These are phyloP conservation scores for Debaryomyces fabryi DNA, from an alignment of 1,139 yeast species.

Conservation along the genomic window DNA sequence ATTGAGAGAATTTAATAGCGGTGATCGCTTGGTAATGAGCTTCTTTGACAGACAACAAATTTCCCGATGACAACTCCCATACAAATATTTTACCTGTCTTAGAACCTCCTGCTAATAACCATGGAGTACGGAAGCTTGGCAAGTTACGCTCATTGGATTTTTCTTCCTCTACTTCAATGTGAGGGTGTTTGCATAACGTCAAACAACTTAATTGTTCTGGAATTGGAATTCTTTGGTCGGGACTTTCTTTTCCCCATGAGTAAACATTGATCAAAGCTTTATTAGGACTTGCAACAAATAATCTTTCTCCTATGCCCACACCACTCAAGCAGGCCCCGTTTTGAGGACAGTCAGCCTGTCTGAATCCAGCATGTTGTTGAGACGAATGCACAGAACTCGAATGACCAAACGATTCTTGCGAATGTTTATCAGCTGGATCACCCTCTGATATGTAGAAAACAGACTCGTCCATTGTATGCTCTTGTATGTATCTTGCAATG, in stretches of 20 bases:
- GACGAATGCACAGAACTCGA: conserved; percentile 55
- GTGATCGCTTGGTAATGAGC: conserved; percentile 84
- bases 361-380: conserved; percentile 51
- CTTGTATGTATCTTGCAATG: background rate
- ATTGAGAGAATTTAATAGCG: conserved; percentile 56
- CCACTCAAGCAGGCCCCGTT: conserved; percentile 53
- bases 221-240: conserved; percentile 80
- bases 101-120: conserved; percentile 76
- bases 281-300: conserved; percentile 63
- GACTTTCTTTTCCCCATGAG: conserved; percentile 74
- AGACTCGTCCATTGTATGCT: conserved; percentile 56
- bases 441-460: conserved; percentile 59
- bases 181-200: conserved; percentile 47
- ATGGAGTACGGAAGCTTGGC: conserved; percentile 54
- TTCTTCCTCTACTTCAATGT: conserved; percentile 8
- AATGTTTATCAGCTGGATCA: conserved; percentile 47
- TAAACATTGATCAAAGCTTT: conserved; percentile 80
- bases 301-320: conserved; percentile 44
- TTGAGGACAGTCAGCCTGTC: conserved; percentile 54
- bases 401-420: conserved; percentile 51
- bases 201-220: conserved; percentile 78
- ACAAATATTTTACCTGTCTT: conserved; percentile 72
- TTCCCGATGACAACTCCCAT: conserved; percentile 88
- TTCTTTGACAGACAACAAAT: conserved; percentile 69
- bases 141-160: conserved; percentile 12